Evolutionary conservation across 805 yeast species (phyloP).

Genomic region (Ogataea polymorpha): DNA sequence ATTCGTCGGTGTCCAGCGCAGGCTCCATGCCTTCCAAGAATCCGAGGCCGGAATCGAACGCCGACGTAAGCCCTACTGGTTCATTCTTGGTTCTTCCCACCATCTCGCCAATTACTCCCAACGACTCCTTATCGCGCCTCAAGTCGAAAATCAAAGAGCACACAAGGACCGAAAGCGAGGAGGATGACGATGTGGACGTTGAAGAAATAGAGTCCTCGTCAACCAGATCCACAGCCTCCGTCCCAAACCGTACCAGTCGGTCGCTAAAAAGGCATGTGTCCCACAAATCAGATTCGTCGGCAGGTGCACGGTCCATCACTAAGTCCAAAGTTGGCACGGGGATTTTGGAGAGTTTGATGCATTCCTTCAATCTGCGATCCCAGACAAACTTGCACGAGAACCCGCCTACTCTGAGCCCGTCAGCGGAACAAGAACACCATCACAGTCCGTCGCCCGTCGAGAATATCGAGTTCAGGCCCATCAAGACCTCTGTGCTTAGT

Average conservation of each 20-base stretch:
- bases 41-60: slow-evolving; percentile 3
- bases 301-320: not conserved
- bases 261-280: not conserved
- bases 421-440: not conserved
- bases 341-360: slow-evolving; percentile 27
- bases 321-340: slow-evolving; percentile 16
- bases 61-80: not conserved
- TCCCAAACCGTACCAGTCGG: not conserved
- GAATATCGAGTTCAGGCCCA: slow-evolving; percentile 45
- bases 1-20: slow-evolving; percentile 11
- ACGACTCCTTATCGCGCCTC: slow-evolving; percentile 3
- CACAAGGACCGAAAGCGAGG: not conserved
- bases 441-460: slow-evolving; percentile 19
- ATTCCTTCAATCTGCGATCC: slow-evolving; percentile 28
- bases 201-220: slow-evolving; percentile 2
- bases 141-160: slow-evolving; percentile 1
- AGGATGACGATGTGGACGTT: slow-evolving; percentile 7
- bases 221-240: slow-evolving; percentile 1
- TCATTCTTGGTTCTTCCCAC: slow-evolving; percentile 8
- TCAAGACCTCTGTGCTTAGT: slow-evolving; percentile 44
- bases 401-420: not conserved
- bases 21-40: slow-evolving; percentile 2
- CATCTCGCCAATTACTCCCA: slow-evolving; percentile 8
- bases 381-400: slow-evolving; percentile 17
- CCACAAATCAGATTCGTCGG: not conserved